A percentile compares a stretch with the other conserved stretches of the same genome.
Conservation (phyloP, 108 stramenopile genomes). For the Discostella pseudostelligera region DNA sequence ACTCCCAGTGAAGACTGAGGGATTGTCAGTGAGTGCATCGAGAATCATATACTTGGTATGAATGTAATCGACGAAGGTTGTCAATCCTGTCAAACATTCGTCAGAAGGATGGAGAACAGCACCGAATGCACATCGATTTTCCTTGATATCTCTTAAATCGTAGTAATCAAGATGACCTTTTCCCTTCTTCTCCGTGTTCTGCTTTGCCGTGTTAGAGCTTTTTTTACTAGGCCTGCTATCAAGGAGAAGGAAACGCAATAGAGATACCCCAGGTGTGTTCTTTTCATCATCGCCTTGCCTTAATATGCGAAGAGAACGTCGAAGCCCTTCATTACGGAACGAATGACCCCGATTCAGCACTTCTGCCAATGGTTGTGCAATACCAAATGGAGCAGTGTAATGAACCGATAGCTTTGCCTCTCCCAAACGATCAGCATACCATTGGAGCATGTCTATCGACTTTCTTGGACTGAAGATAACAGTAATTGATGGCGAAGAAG, state of each 20-base stretch:
- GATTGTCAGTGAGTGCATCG: conserved; percentile 36
- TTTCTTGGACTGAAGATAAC: conserved; percentile 44
- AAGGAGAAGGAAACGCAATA: conserved; percentile 39
- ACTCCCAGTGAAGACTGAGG: conserved; percentile 37
- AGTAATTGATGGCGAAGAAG: conserved; percentile 9
- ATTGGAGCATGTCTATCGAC: conserved; percentile 28
- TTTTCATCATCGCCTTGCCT: conserved; percentile 1
- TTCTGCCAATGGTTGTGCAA: conserved; percentile 28
- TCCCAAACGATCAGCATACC: conserved; percentile 37
- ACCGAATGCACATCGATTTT: conserved; percentile 38
- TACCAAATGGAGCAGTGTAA: conserved; percentile 40
- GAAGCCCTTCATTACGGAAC: conserved; percentile 14
- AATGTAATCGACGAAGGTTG: conserved; percentile 34
- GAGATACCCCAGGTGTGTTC: background rate
- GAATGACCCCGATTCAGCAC: conserved; percentile 25
- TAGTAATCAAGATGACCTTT: conserved; percentile 29
- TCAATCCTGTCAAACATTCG: conserved; percentile 36
- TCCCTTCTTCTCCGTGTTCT: conserved; percentile 27
- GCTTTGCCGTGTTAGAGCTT: conserved; percentile 16
- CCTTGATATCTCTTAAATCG: conserved; percentile 20
- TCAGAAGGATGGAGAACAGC: conserved; percentile 14
- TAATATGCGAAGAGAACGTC: conserved; percentile 38
- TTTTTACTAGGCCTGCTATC: conserved; percentile 39
- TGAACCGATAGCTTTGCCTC: conserved; percentile 23
- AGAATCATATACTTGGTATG: conserved; percentile 41